Evolutionary conservation across 768 basidiomycete genomes (phyloP).

Genomic region (Lactifluus volemus): DNA sequence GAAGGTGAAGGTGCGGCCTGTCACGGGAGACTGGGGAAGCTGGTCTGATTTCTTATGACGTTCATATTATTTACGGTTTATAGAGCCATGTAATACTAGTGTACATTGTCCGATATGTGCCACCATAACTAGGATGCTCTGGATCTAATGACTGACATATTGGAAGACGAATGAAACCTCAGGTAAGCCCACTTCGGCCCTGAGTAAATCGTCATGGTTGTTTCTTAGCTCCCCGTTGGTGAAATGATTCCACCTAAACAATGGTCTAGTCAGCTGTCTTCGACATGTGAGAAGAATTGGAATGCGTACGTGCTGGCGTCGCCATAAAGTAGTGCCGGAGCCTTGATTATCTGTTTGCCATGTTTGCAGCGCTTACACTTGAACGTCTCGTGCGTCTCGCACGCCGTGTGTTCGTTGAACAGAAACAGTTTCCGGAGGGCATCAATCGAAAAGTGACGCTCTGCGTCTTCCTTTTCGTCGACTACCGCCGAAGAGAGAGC

Average conservation of each 20-base stretch:
- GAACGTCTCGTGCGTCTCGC: constrained; percentile 97
- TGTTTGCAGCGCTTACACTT: constrained; percentile 90
- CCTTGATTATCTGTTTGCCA: constrained; percentile 75
- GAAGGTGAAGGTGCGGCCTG: constrained; percentile 62
- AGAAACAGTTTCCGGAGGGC: constrained; percentile 83
- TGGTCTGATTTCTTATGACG: constrained; percentile 50
- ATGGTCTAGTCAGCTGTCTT: neutral
- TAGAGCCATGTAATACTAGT: constrained; percentile 10
- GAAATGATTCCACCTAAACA: constrained; percentile 90
- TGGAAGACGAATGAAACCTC: constrained; percentile 96
- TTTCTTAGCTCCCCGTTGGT: constrained; percentile 79
- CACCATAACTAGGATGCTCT: neutral
- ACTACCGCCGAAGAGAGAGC: constrained; percentile 97
- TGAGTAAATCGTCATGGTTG: constrained; percentile 91
- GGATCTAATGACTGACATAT: constrained; percentile 74
- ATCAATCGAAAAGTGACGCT: constrained; percentile 90
- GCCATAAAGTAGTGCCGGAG: constrained; percentile 84
- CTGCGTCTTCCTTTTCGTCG: constrained; percentile 92
- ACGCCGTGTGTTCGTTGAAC: constrained; percentile 78
- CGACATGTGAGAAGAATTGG: neutral
- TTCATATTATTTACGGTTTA: neutral
- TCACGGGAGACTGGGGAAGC: constrained; percentile 62
- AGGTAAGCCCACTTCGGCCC: constrained; percentile 75
- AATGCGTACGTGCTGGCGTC: constrained; percentile 90
- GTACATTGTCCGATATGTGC: constrained; percentile 7